phyloP scores from a whole-genome alignment of 2,329 filamentous ascomycete genomes.

The Cladosporium sp. region DNA sequence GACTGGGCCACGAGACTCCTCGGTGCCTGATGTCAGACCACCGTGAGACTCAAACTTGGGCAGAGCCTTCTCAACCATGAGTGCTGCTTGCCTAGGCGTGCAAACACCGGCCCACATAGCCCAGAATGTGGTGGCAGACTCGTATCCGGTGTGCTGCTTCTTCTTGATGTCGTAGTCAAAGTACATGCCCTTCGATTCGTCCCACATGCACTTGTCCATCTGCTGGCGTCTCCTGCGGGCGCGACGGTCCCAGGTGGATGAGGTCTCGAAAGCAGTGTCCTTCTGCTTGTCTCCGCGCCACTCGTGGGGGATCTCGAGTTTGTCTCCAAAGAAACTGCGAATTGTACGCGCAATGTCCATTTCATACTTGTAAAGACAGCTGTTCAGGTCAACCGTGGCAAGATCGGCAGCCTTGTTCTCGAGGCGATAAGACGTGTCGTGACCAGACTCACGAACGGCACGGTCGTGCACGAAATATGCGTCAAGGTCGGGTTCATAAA shows the following conservation, averaged over 20 bases:
- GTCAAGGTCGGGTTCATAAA: conserved; percentile 84
- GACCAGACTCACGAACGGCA: conserved; percentile 91
- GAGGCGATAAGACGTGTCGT: conserved; percentile 92
- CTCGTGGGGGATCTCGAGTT: conserved; percentile 73
- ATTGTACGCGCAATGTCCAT: conserved; percentile 87
- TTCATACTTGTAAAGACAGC: conserved; percentile 94
- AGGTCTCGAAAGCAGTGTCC: conserved; percentile 71
- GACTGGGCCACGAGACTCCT: conserved; percentile 78
- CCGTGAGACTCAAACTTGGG: conserved; percentile 86
- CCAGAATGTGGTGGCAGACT: conserved; percentile 94
- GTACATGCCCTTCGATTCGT: conserved; percentile 88
- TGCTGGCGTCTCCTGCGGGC: conserved; percentile 77
- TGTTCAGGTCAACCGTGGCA: conserved; percentile 92
- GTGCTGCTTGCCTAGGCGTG: conserved; percentile 78
- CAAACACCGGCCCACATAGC: conserved; percentile 92
- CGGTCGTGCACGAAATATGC: conserved; percentile 96
- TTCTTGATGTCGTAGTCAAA: conserved; percentile 93
- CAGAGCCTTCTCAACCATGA: conserved; percentile 74
- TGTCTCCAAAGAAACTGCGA: conserved; percentile 77
- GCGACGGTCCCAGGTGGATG: conserved; percentile 84
- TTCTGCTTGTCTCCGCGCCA: conserved; percentile 66
- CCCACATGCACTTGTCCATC: conserved; percentile 94
- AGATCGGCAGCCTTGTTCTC: conserved; percentile 84
- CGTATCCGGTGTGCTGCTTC: conserved; percentile 76
- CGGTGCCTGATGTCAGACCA: conserved; percentile 82